Conservation (phyloP, 495 filamentous ascomycete genomes). For the Daldinia vernicosa region DNA sequence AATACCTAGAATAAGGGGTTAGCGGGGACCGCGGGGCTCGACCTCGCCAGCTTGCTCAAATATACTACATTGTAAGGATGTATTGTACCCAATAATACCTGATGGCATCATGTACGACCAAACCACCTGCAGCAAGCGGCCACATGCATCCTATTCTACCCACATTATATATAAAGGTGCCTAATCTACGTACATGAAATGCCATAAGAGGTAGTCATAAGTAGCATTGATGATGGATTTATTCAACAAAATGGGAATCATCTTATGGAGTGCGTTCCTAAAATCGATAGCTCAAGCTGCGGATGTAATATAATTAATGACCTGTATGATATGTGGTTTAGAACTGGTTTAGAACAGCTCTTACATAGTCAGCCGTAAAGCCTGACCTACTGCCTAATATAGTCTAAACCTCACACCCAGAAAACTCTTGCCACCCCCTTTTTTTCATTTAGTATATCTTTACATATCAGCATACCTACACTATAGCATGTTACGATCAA, state of each 20-base stretch:
- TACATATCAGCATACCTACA: background rate
- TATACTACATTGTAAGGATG: background rate
- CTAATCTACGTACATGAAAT: background rate
- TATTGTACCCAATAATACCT: background rate
- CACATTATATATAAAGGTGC: background rate
- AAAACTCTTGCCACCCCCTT: constrained; percentile 26
- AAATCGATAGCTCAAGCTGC: background rate
- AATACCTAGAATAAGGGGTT: constrained; percentile 24
- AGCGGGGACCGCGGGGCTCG: constrained; percentile 25
- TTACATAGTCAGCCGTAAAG: constrained; percentile 1
- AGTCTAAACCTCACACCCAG: background rate
- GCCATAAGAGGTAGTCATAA: background rate
- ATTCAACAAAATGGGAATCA: background rate
- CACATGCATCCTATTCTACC: background rate
- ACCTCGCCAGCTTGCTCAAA: constrained; percentile 8
- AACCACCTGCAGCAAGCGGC: background rate
- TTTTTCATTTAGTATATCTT: background rate
- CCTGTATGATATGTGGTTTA: no score
- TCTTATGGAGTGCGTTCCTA: background rate
- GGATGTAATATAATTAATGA: background rate
- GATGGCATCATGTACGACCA: background rate
- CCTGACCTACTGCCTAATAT: background rate
- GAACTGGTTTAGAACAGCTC: background rate
- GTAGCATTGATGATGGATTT: background rate
- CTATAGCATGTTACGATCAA: background rate